These are phyloP conservation scores for Pseudonitzschia pungens DNA, from an alignment of 108 stramenopile species.

Conservation along the genomic window DNA sequence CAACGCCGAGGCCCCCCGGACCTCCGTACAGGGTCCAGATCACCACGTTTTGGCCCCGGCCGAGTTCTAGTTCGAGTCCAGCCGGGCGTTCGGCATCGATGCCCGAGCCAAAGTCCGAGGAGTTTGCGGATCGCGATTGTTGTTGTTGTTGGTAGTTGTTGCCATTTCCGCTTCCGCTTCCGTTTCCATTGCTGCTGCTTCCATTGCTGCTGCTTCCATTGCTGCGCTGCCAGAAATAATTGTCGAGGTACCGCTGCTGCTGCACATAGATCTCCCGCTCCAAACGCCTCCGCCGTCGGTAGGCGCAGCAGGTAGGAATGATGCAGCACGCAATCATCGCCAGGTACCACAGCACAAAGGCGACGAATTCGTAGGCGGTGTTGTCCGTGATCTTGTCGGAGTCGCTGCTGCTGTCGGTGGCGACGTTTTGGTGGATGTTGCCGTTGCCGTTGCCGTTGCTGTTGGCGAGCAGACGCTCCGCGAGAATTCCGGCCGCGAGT, in stretches of 20 bases:
- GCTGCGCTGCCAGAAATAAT: constrained; percentile 12
- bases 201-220: background rate
- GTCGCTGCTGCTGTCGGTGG: no score
- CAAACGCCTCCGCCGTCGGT: constrained; percentile 49
- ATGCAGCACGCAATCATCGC: constrained; percentile 71
- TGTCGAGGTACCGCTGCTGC: constrained; percentile 20
- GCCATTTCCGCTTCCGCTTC: no score
- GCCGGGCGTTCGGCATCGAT: no score
- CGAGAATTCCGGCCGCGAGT: no score
- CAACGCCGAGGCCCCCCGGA: background rate
- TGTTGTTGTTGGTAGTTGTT: no score
- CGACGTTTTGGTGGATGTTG: no score
- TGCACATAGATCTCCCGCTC: constrained; percentile 9
- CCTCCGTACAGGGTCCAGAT: background rate
- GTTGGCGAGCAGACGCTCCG: no score
- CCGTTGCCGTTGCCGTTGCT: no score
- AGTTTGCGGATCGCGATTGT: no score
- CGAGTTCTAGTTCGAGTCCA: no score
- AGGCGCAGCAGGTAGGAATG: constrained; percentile 66
- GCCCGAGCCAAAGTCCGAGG: no score
- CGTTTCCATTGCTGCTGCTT: background rate
- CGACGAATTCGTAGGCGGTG: constrained; percentile 48
- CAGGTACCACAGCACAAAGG: constrained; percentile 69
- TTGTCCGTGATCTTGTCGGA: background rate
- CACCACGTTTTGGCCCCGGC: background rate